These are phyloP conservation scores for Microsporum audouinii DNA, from an alignment of 2,329 filamentous ascomycete species.

Conservation along the genomic window DNA sequence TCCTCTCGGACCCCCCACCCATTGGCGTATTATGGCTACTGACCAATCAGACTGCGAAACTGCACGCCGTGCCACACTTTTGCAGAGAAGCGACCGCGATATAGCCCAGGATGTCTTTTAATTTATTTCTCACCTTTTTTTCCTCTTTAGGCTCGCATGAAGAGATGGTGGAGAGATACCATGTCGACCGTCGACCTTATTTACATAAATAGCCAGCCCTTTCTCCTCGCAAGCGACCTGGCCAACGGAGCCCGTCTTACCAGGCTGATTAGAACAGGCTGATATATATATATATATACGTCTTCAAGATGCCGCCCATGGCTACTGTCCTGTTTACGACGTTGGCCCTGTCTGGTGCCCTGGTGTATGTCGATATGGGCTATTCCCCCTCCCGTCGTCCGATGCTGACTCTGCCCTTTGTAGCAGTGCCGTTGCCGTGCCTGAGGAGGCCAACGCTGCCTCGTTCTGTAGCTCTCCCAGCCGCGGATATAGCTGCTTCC, in stretches of 20 bases:
- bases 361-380: background rate
- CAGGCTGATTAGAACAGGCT: background rate
- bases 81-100: background rate
- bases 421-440: background rate
- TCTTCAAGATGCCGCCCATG: background rate
- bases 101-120: too few species aligned
- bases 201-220: background rate
- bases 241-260: too few species aligned
- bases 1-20: background rate
- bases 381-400: background rate
- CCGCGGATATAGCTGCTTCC: constrained; percentile 8
- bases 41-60: background rate
- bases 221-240: too few species aligned
- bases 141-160: too few species aligned
- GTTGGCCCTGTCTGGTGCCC: background rate
- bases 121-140: too few species aligned
- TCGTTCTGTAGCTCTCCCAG: constrained; percentile 3
- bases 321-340: background rate
- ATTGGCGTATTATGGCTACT: background rate
- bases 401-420: background rate
- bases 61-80: background rate
- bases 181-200: too few species aligned
- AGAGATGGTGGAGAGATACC: too few species aligned
- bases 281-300: background rate
- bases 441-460: background rate